Percentiles rank a stretch among this genome's conserved stretches.
phyloP scores from a whole-genome alignment of 2,329 filamentous ascomycete genomes.

The Alternaria postmessia region DNA sequence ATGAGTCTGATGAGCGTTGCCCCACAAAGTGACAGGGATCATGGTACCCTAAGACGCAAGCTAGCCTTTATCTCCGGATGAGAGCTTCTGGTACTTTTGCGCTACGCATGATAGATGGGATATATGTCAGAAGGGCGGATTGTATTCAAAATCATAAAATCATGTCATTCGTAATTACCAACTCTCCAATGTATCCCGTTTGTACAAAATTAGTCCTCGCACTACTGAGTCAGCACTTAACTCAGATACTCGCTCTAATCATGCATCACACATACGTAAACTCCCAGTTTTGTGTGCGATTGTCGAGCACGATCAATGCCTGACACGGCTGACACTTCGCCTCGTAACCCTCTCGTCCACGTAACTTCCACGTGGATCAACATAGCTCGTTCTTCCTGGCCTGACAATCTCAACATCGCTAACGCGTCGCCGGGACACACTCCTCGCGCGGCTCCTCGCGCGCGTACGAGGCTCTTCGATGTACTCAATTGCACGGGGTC shows the following conservation, averaged over 20 bases:
- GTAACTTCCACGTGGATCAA: conserved; percentile 34
- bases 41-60: neutral
- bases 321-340: conserved; percentile 42
- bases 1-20: neutral
- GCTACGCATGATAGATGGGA: neutral
- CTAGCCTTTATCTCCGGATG: neutral
- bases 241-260: neutral
- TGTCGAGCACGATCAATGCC: conserved; percentile 12
- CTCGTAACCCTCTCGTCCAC: conserved; percentile 37
- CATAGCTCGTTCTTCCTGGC: conserved; percentile 34
- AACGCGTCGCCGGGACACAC: conserved; percentile 35
- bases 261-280: neutral
- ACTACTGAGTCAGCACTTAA: neutral
- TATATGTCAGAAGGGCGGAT: neutral
- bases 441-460: conserved; percentile 36
- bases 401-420: conserved; percentile 36
- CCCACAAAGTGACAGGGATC: neutral
- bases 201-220: neutral
- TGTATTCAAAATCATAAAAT: neutral
- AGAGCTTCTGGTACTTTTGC: neutral
- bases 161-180: neutral
- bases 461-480: conserved; percentile 35
- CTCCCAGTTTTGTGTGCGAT: neutral
- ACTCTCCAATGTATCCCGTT: neutral
- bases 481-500: conserved; percentile 39